A percentile compares a stretch with the other conserved stretches of the same genome.
These are phyloP conservation scores for Microbotryum violaceum DNA, from an alignment of 1,284 basidiomycete genomes.

Conservation along the genomic window DNA sequence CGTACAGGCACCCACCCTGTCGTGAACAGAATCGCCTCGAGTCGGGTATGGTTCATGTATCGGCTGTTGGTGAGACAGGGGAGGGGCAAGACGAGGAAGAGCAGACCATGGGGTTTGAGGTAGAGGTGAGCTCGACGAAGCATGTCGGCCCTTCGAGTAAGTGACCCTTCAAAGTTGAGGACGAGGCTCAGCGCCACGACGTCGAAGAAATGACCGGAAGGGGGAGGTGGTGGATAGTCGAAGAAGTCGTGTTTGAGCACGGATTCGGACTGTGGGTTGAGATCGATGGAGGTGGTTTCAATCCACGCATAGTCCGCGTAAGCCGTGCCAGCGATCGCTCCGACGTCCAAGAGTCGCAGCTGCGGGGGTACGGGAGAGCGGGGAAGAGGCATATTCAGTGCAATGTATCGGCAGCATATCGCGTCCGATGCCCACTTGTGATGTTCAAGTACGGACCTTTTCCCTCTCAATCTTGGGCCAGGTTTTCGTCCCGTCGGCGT, in stretches of 20 bases:
- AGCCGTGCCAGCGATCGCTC: slow-evolving; percentile 41
- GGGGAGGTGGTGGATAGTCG: slow-evolving; percentile 36
- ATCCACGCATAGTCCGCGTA: slow-evolving; percentile 40
- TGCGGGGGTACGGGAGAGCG: slow-evolving; percentile 3
- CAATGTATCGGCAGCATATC: no score
- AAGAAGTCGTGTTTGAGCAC: slow-evolving; percentile 40
- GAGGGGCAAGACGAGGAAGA: slow-evolving; percentile 43
- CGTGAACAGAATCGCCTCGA: slow-evolving; percentile 37
- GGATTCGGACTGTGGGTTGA: slow-evolving; percentile 41
- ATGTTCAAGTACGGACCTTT: slow-evolving; percentile 13
- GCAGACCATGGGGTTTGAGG: slow-evolving; percentile 36
- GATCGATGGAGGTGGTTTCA: slow-evolving; percentile 39
- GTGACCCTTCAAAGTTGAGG: slow-evolving; percentile 43
- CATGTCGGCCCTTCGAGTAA: slow-evolving; percentile 34
- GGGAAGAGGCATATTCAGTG: not conserved
- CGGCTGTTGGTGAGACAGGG: slow-evolving; percentile 41
- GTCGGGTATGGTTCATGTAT: slow-evolving; percentile 40
- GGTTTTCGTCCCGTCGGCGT: slow-evolving; percentile 24
- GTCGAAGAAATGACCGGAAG: slow-evolving; percentile 35
- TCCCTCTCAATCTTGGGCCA: slow-evolving; percentile 25
- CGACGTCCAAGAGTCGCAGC: slow-evolving; percentile 43
- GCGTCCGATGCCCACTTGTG: not conserved
- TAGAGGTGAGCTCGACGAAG: slow-evolving; percentile 33
- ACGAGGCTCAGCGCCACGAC: slow-evolving; percentile 43
- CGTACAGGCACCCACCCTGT: slow-evolving; percentile 39